phyloP scores from a whole-genome alignment of 129 eudicot genomes.

The Artemisia annua region DNA sequence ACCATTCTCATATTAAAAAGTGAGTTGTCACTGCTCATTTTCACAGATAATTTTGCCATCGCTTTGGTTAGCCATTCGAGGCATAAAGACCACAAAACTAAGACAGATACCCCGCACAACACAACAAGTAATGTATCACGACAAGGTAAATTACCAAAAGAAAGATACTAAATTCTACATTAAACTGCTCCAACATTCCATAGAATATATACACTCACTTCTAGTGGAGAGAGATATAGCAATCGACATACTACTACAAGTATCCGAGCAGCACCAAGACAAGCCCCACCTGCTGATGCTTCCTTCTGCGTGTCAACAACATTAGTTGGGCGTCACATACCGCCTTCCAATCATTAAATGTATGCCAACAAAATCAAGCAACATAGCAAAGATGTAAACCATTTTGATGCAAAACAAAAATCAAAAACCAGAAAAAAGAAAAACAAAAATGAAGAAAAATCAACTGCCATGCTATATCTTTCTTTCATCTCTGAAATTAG shows the following conservation, averaged over 20 bases:
- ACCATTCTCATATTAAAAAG: too few species aligned
- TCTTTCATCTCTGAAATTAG: slow-evolving; percentile 55
- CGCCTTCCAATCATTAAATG: slow-evolving; percentile 22
- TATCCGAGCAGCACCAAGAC: slow-evolving; percentile 26
- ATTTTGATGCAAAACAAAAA: slow-evolving; percentile 34
- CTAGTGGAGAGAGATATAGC: slow-evolving; percentile 27
- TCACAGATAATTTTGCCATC: too few species aligned
- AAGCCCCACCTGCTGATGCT: slow-evolving; percentile 23
- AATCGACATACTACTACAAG: slow-evolving; percentile 32
- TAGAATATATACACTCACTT: slow-evolving; percentile 48
- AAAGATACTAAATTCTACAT: slow-evolving; percentile 31
- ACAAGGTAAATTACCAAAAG: neutral
- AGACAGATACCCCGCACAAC: neutral
- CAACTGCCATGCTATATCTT: slow-evolving; percentile 46
- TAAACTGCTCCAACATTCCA: slow-evolving; percentile 41
- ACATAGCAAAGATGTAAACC: slow-evolving; percentile 36
- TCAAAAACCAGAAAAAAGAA: neutral
- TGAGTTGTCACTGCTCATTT: too few species aligned
- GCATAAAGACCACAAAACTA: neutral
- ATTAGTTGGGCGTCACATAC: neutral
- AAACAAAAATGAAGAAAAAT: slow-evolving; percentile 5
- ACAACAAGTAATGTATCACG: neutral
- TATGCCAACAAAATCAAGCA: slow-evolving; percentile 39
- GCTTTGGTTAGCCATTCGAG: too few species aligned
- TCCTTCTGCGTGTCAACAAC: slow-evolving; percentile 9